phyloP scores from a whole-genome alignment of 768 basidiomycete genomes.

The Lentinula sp. region DNA sequence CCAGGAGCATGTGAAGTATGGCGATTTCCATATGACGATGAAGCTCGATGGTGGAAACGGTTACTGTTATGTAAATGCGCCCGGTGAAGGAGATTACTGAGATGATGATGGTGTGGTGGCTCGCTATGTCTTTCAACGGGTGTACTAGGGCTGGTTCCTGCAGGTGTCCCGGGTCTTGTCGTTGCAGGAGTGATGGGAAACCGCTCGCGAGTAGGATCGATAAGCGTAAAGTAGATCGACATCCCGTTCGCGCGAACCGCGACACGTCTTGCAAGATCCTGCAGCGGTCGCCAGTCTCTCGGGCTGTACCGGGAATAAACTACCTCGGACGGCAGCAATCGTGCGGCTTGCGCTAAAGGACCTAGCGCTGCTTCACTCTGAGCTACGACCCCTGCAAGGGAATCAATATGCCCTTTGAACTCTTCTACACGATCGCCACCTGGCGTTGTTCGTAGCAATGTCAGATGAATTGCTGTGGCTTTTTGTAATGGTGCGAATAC shows the following conservation, averaged over 20 bases:
- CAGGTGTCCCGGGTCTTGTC: slow-evolving; percentile 29
- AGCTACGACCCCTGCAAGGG: slow-evolving; percentile 26
- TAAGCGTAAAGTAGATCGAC: slow-evolving; percentile 53
- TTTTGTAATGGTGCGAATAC: slow-evolving; percentile 44
- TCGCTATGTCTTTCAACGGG: slow-evolving; percentile 4
- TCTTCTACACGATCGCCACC: slow-evolving; percentile 21
- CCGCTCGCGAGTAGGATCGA: slow-evolving; percentile 54
- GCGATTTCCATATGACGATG: slow-evolving; percentile 10
- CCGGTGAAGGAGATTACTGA: slow-evolving; percentile 12
- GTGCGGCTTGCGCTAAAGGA: slow-evolving; percentile 44
- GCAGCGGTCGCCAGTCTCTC: slow-evolving; percentile 45
- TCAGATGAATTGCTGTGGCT: slow-evolving; percentile 39
- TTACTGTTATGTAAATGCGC: slow-evolving; percentile 19
- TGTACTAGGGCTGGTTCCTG: slow-evolving; percentile 19
- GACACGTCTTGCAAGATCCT: slow-evolving; percentile 42
- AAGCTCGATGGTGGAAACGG: slow-evolving; percentile 24
- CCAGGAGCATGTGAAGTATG: slow-evolving; percentile 5
- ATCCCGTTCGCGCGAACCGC: slow-evolving; percentile 58
- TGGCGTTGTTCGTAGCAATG: slow-evolving; percentile 37
- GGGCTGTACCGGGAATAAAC: slow-evolving; percentile 57
- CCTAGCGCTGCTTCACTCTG: slow-evolving; percentile 43
- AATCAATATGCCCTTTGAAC: slow-evolving; percentile 26
- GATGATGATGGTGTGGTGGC: slow-evolving; percentile 2
- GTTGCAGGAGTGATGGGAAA: slow-evolving; percentile 46
- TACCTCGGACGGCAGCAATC: slow-evolving; percentile 54